Evolutionary conservation across 345 rosid species (phyloP).

Genomic region (Eucalyptus regnans): DNA sequence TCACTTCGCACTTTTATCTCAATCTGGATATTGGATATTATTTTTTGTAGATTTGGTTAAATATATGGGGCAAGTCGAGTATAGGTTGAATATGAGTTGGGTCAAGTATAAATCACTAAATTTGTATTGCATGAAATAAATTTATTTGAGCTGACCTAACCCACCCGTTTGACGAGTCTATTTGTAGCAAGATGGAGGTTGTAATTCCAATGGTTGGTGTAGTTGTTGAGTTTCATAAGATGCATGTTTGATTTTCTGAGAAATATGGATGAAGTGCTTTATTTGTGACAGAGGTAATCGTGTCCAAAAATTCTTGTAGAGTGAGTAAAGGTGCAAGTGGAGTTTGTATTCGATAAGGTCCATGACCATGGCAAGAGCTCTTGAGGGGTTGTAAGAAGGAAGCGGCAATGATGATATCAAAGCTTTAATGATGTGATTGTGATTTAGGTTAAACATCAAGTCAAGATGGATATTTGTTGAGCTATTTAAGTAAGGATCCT

Average conservation of each 20-base stretch:
- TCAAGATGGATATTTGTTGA: not conserved
- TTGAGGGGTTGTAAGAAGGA: rapidly evolving
- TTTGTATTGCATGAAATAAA: too few species aligned
- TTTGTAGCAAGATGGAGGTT: not conserved
- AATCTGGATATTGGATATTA: too few species aligned
- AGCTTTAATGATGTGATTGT: not conserved
- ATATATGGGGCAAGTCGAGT: too few species aligned
- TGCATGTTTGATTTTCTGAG: rapidly evolving
- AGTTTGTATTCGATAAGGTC: not conserved
- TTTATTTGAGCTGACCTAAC: rapidly evolving
- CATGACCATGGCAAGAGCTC: not conserved
- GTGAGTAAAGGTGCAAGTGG: not conserved
- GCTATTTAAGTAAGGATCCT: not conserved
- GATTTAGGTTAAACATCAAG: not conserved
- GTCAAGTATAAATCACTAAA: rapidly evolving
- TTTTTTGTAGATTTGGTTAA: too few species aligned
- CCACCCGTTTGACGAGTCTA: too few species aligned
- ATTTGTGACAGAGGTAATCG: not conserved
- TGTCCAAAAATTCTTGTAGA: not conserved
- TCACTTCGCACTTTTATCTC: too few species aligned
- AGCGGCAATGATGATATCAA: rapidly evolving
- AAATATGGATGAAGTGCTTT: not conserved
- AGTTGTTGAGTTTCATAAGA: not conserved
- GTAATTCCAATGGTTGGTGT: not conserved
- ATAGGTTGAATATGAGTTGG: too few species aligned